A percentile compares a stretch with the other conserved stretches of the same genome.
These are phyloP conservation scores for Mikania micrantha DNA, from an alignment of 129 eudicot species.

Conservation along the genomic window DNA sequence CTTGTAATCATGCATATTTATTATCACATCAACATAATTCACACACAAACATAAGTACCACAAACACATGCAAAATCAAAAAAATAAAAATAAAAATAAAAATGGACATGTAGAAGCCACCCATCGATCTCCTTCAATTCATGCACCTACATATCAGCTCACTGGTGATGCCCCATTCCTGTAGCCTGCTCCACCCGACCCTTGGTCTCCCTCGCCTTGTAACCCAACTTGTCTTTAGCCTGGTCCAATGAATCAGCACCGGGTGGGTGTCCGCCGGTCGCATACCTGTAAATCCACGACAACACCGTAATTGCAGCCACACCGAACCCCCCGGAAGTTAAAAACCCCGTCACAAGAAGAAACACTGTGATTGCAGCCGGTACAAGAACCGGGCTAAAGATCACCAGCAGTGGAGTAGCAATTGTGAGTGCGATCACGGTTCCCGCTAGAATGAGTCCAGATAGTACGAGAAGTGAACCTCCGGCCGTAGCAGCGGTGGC, in stretches of 20 bases:
- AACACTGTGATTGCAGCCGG: conserved; percentile 42
- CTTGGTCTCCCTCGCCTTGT: conserved; percentile 52
- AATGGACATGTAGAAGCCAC: conserved; percentile 2
- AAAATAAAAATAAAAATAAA: neutral
- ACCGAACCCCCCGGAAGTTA: conserved; percentile 56
- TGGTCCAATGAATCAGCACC: conserved; percentile 46
- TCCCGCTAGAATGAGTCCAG: conserved; percentile 50
- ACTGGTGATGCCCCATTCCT: conserved; percentile 24
- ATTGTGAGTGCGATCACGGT: conserved; percentile 42
- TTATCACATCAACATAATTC: neutral
- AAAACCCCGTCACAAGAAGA: conserved; percentile 42
- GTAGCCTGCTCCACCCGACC: conserved; percentile 46
- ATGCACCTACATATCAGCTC: neutral
- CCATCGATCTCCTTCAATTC: neutral
- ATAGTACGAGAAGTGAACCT: conserved; percentile 38
- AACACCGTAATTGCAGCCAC: conserved; percentile 53
- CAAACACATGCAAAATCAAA: conserved; percentile 9
- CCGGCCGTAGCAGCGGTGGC: conserved; percentile 51
- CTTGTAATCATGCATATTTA: too few relatives aligned
- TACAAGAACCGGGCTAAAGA: conserved; percentile 60
- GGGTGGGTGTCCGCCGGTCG: conserved; percentile 43
- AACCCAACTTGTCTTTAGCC: conserved; percentile 39
- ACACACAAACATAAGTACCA: neutral
- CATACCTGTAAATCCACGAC: conserved; percentile 58
- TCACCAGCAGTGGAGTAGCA: conserved; percentile 51